These are phyloP conservation scores for Xylaria grammica DNA, from an alignment of 495 filamentous ascomycete species.

Conservation along the genomic window DNA sequence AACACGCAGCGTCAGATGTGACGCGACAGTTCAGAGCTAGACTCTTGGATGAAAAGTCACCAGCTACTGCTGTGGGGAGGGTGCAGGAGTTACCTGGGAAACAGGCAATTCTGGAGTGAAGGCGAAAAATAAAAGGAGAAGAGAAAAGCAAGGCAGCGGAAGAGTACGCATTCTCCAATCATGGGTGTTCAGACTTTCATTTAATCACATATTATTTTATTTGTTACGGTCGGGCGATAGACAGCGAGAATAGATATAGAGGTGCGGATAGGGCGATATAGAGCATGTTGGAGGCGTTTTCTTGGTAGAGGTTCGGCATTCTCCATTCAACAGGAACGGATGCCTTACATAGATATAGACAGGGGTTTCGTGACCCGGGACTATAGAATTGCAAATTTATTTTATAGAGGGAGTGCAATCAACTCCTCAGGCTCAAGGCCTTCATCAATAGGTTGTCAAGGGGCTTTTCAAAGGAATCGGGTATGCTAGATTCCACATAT, in stretches of 20 bases:
- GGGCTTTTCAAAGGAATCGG: too few relatives aligned
- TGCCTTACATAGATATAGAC: neutral
- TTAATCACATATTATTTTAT: neutral
- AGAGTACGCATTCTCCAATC: neutral
- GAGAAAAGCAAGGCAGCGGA: too few relatives aligned
- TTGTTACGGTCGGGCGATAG: neutral
- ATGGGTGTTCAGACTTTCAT: neutral
- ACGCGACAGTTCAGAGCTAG: neutral
- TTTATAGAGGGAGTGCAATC: too few relatives aligned
- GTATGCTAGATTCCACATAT: too few relatives aligned
- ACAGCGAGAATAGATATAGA: constrained; percentile 1
- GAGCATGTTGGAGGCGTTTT: constrained; percentile 7
- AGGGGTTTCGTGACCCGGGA: neutral
- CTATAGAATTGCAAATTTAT: neutral
- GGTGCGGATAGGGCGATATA: neutral
- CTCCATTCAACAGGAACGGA: constrained; percentile 4
- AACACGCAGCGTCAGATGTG: neutral
- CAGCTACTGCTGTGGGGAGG: neutral
- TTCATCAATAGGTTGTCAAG: too few relatives aligned
- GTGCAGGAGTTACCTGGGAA: constrained; percentile 1
- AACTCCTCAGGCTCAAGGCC: too few relatives aligned
- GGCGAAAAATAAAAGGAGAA: neutral
- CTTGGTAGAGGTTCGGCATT: neutral
- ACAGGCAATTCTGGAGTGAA: neutral
- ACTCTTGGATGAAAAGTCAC: neutral